Conservation (phyloP, 345 rosid genomes). For the Eucalyptus tenuipes region DNA sequence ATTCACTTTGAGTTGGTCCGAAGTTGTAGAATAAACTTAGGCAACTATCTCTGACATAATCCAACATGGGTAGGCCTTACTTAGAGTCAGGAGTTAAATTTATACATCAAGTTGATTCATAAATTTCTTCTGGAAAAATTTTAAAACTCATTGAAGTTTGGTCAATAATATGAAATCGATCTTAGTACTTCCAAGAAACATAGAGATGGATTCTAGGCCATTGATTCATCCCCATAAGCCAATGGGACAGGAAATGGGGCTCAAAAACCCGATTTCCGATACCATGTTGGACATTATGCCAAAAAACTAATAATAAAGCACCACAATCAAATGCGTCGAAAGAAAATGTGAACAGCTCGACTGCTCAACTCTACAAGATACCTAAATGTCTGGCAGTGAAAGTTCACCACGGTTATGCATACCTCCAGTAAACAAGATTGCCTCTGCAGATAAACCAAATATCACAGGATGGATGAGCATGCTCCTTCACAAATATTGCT, state of each 20-base stretch:
- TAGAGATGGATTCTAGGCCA: neutral
- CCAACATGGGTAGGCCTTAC: neutral
- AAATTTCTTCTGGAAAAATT: neutral
- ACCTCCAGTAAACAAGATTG: slow-evolving; percentile 30
- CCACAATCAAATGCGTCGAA: neutral
- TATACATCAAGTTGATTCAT: neutral
- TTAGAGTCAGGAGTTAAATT: neutral
- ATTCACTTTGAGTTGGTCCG: neutral
- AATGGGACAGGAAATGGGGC: neutral
- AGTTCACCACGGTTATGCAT: neutral
- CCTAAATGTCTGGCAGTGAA: neutral
- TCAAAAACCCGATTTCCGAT: neutral
- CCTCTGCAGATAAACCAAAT: slow-evolving; percentile 51
- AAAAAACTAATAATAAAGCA: neutral
- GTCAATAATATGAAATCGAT: neutral
- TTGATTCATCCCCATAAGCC: neutral
- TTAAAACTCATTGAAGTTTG: neutral
- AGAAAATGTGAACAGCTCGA: neutral
- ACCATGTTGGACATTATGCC: neutral
- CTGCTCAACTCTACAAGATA: neutral
- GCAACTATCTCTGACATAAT: neutral
- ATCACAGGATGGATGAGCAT: slow-evolving; percentile 38
- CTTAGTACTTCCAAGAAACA: neutral
- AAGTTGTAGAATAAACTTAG: neutral
- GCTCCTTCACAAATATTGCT: slow-evolving; percentile 33